These are phyloP conservation scores for Talaromyces adpressus DNA, from an alignment of 495 filamentous ascomycete species.

Conservation along the genomic window DNA sequence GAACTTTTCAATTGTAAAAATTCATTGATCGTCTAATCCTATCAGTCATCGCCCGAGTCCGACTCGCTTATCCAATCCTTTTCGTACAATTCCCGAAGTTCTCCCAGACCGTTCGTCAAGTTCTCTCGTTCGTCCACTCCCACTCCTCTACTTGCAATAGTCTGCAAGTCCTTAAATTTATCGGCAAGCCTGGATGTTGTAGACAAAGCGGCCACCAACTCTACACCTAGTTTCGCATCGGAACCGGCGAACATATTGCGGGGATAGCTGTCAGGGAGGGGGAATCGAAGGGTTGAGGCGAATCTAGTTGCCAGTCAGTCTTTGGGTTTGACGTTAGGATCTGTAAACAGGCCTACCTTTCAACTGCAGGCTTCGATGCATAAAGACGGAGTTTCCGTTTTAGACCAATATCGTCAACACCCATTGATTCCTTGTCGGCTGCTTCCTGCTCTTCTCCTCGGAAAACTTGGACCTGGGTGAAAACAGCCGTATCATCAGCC, in stretches of 20 bases:
- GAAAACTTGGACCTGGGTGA: slow-evolving; percentile 49
- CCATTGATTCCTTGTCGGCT: slow-evolving; percentile 11
- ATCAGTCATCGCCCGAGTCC: slow-evolving; percentile 71
- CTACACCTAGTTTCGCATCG: slow-evolving; percentile 34
- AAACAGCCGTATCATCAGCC: slow-evolving; percentile 45
- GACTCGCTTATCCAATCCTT: slow-evolving; percentile 85
- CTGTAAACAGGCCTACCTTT: slow-evolving; percentile 45
- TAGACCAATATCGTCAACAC: slow-evolving; percentile 19
- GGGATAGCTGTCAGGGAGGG: slow-evolving; percentile 78
- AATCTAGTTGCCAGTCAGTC: slow-evolving; percentile 33
- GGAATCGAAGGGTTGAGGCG: slow-evolving; percentile 56
- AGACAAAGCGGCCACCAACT: slow-evolving; percentile 59
- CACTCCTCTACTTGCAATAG: slow-evolving; percentile 49
- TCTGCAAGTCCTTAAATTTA: slow-evolving; percentile 59
- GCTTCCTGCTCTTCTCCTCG: slow-evolving; percentile 31
- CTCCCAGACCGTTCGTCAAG: slow-evolving; percentile 74
- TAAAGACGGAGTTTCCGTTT: slow-evolving; percentile 27
- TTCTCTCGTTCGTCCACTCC: slow-evolving; percentile 74
- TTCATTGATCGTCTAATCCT: not conserved
- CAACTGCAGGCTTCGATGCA: slow-evolving; percentile 43
- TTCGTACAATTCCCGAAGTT: slow-evolving; percentile 80
- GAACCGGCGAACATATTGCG: slow-evolving; percentile 48
- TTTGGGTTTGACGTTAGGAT: not conserved
- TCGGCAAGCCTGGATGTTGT: slow-evolving; percentile 64
- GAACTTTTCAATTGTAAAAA: not conserved